Evolutionary conservation across 305 asterid species (phyloP), one percentile per base, ranked within the genome.

Genomic region (Fraxinus sp.): DNA sequence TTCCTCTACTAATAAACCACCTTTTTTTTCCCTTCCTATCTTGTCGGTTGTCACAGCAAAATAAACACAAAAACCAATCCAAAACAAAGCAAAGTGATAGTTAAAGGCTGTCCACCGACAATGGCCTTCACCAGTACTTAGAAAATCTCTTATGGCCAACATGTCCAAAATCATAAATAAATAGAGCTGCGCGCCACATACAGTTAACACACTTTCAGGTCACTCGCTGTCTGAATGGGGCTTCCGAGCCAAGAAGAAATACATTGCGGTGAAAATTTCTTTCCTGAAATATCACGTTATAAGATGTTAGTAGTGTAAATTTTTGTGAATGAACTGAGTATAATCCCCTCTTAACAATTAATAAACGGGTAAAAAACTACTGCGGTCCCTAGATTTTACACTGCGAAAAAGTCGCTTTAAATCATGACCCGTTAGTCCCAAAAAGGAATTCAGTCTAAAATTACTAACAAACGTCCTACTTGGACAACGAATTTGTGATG

Each of bases 211-310:
- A 30, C 78, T 49, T 26, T 49, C 59, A 9, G 73, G 8, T 81
- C 81, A 90, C 85, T 90, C 85, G 70, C 85, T n/a, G 39, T 80
- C 89, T 5, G 52, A 36, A 3, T 20, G 84, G 30, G 99, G 98
- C 91, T 94, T 95, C 79, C 95, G 95, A 18, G 85, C 98, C 90
- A 95, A 72, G 86, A 95, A 91, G 94, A 95, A 95, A 57, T 92
- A 95, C 98, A 95, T 93, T 22, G 99, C 87, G 1, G 98, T 95
- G 92, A 95, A 95, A 14, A 95, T 93, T 13, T 95, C 99, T 89
- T 92, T 95, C 97, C 99, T 95, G 94, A 37, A 92, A 86, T 1
- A 78, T 64, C 64, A 30, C 18, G 59, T 24, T 32, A 26, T 16
- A 3, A 59, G 20, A 78, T 59, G 20, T 8, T 52, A 49, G 18